Evolutionary conservation across 1,139 yeast species (phyloP).

Genomic region (Sugiyamaella xylanicola): DNA sequence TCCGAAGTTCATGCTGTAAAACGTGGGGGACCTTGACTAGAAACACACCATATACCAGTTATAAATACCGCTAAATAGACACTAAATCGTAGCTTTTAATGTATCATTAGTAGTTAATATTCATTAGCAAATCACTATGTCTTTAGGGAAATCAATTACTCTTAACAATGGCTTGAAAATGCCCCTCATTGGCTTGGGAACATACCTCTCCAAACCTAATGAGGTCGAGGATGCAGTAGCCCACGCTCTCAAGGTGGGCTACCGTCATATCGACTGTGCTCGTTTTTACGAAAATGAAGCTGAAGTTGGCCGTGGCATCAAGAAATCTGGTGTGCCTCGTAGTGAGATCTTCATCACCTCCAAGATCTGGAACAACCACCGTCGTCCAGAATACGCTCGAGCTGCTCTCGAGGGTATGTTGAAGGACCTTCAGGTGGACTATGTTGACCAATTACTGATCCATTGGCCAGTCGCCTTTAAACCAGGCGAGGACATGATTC

Average conservation of each 20-base stretch:
- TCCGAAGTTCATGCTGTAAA: not conserved
- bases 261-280: slow-evolving; percentile 68
- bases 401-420: slow-evolving; percentile 60
- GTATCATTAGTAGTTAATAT: too few species aligned
- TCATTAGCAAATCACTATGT: too few species aligned
- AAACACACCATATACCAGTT: not conserved
- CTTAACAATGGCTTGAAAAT: slow-evolving; percentile 45
- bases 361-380: slow-evolving; percentile 80
- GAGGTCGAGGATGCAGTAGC: slow-evolving; percentile 40
- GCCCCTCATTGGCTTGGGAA: slow-evolving; percentile 60
- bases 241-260: slow-evolving; percentile 46
- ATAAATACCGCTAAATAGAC: too few species aligned
- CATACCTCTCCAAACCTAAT: slow-evolving; percentile 55
- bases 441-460: slow-evolving; percentile 68
- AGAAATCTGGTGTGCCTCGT: slow-evolving; percentile 44
- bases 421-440: slow-evolving; percentile 62
- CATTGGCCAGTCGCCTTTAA: slow-evolving; percentile 68
- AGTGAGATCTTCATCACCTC: slow-evolving; percentile 75
- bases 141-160: slow-evolving; percentile 27
- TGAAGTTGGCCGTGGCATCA: slow-evolving; percentile 54
- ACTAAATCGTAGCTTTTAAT: too few species aligned
- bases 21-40: slow-evolving; percentile 3
- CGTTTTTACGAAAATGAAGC: slow-evolving; percentile 56
- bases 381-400: slow-evolving; percentile 57
- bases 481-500: slow-evolving; percentile 55